These are phyloP conservation scores for Guadua angustifolia DNA, from an alignment of 176 grass and related monocot species.

Conservation along the genomic window DNA sequence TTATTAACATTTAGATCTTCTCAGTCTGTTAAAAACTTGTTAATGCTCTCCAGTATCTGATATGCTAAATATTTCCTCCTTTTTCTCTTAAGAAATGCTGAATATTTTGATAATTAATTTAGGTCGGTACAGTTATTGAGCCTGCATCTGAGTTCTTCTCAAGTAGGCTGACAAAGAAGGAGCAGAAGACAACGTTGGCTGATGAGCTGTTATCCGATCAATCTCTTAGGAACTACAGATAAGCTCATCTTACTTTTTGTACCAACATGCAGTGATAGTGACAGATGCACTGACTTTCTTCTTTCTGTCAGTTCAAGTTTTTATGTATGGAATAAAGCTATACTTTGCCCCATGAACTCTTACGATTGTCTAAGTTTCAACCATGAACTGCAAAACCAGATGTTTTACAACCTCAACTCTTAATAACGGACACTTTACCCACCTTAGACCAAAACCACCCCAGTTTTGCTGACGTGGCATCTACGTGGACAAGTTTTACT, in stretches of 20 bases:
- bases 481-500: too few relatives aligned
- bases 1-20: not conserved
- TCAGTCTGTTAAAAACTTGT: not conserved
- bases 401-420: too few relatives aligned
- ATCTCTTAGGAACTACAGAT: constrained; percentile 75
- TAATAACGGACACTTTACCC: too few relatives aligned
- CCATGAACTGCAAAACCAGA: too few relatives aligned
- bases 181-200: constrained; percentile 70
- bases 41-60: constrained; percentile 28
- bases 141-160: constrained; percentile 83
- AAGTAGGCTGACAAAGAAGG: constrained; percentile 78
- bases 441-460: too few relatives aligned
- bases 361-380: too few relatives aligned
- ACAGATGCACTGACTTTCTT: not conserved
- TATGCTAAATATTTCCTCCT: too few relatives aligned
- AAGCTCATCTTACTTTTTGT: constrained; percentile 33
- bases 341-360: too few relatives aligned
- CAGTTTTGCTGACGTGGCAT: too few relatives aligned
- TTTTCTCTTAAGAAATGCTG: too few relatives aligned
- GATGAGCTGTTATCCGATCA: constrained; percentile 79
- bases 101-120: constrained; percentile 32
- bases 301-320: not conserved
- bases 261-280: not conserved
- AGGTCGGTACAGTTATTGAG: constrained; percentile 87
- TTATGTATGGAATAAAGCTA: too few relatives aligned